Percentiles rank a stretch among this genome's conserved stretches.
Evolutionary conservation across 2,329 filamentous ascomycete genomes (phyloP).

Genomic region (Leptographium radiaticola): DNA sequence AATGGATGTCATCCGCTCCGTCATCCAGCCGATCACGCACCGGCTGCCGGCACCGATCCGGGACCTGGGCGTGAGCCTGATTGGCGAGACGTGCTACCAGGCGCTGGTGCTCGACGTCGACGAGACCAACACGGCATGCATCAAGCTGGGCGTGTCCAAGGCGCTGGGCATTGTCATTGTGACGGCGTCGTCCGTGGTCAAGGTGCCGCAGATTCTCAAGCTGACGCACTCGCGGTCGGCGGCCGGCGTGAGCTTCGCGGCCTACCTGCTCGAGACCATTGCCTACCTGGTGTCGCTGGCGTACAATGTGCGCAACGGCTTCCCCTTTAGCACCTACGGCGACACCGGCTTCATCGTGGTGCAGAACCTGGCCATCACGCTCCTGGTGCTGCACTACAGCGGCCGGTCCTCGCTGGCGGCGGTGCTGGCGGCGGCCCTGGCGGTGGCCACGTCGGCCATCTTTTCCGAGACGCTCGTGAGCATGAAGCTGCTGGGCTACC

Average conservation of each 20-base stretch:
- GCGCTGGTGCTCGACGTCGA: conserved; percentile 77
- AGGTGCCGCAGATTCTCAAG: conserved; percentile 94
- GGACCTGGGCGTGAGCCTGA: conserved; percentile 63
- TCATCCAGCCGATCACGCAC: conserved; percentile 56
- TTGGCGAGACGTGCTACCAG: conserved; percentile 76
- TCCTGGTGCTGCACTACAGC: conserved; percentile 74
- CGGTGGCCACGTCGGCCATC: conserved; percentile 54
- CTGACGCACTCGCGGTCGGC: conserved; percentile 69
- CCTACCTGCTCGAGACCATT: conserved; percentile 83
- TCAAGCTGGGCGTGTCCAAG: conserved; percentile 86
- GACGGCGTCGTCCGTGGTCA: conserved; percentile 78
- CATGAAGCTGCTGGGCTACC: conserved; percentile 55
- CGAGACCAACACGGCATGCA: conserved; percentile 60
- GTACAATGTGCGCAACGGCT: conserved; percentile 83
- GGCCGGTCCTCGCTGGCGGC: conserved; percentile 56
- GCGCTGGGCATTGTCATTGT: conserved; percentile 89
- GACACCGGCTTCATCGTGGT: conserved; percentile 85
- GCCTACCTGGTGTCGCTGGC: conserved; percentile 80
- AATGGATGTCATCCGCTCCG: conserved; percentile 50
- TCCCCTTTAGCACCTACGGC: conserved; percentile 93
- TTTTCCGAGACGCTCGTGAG: conserved; percentile 54
- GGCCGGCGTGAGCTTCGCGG: conserved; percentile 74
- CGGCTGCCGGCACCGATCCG: conserved; percentile 62
- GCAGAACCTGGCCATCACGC: conserved; percentile 83
- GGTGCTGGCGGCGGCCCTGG: conserved; percentile 65